These are phyloP conservation scores for Oxyria digyna DNA, from an alignment of 148 eudicot species.

Conservation along the genomic window DNA sequence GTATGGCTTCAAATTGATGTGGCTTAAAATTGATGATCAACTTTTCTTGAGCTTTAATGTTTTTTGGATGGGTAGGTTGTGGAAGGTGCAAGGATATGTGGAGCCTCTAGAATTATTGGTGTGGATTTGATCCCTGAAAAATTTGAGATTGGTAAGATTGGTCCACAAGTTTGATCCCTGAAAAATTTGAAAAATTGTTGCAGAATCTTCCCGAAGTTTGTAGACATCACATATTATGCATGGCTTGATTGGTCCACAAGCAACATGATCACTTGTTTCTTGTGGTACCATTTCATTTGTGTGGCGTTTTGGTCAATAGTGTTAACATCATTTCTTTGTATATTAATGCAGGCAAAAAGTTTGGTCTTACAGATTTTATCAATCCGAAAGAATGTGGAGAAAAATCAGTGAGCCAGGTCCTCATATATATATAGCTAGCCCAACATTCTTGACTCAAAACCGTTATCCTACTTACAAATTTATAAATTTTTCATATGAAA, in stretches of 20 bases:
- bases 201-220: background rate
- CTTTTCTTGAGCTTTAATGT: background rate
- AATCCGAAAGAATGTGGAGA: conserved; percentile 39
- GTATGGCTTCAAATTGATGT: background rate
- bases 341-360: conserved; percentile 35
- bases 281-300: background rate
- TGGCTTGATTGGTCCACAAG: background rate
- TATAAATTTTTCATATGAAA: too few relatives aligned
- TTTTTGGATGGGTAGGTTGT: conserved; percentile 16
- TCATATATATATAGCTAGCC: background rate
- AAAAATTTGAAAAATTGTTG: background rate
- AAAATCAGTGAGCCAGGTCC: conserved; percentile 54
- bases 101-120: conserved; percentile 21
- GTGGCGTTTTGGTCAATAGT: background rate
- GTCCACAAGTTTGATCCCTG: too few relatives aligned
- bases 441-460: too few relatives aligned
- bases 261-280: background rate
- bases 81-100: conserved; percentile 26
- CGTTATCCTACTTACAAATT: too few relatives aligned
- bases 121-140: conserved; percentile 20
- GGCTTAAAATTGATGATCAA: background rate
- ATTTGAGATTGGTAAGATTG: conserved; percentile 20
- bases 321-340: background rate
- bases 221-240: background rate
- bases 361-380: conserved; percentile 69